Base-by-base conservation (phyloP, 2,329 filamentous ascomycete species). In the Didymella pinodella region DNA sequence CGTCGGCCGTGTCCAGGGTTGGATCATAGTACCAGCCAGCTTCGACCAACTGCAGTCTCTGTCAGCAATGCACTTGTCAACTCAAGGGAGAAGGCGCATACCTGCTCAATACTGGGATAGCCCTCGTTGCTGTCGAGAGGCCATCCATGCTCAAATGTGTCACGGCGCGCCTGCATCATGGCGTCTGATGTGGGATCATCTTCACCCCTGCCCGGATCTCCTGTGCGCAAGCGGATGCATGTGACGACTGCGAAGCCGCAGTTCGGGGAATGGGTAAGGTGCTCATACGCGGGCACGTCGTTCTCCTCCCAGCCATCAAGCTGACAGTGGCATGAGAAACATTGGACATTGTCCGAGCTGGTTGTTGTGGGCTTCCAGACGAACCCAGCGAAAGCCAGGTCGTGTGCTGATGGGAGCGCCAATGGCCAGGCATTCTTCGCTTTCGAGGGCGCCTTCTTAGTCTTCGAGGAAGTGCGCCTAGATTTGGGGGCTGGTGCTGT, bases 11-110 rank as follows among this genome's bases (percentile, higher is more conserved):
- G 43, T 94, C 92, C 43, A 86, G 80, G 6, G 87, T 91, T 0
- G 95, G 93, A 25, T 93, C 96, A 78, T 93, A 97, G 73, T 90
- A 93, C 93, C 94, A 99, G 11, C 95, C 95, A 28, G 92, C 91
- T 65, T 94, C 91, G 32, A 92, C 92, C 81, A 98, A 88, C 88
- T 95, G 62, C 96, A 7, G 91, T 70, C 97, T 92, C 0, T 91
- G 92, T 92, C 96, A 66, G 83, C 83, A 14, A 84, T 16, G 82
- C 85, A 77, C 22, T n/a, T 28, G 14, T 10, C 6, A 44, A 5
- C 8, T 1, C 25, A 43, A 26, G 41, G 1, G 7, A 2, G 25
- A 7, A 10, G 22, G 26, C 29, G 38, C 63, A 34, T 79, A 92
- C 91, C 88, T 96, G 93, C 67, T 95, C 90, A 0, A 71, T 63